Evolutionary conservation across 2,329 filamentous ascomycete species (phyloP), one percentile per base, ranked within the genome.

Genomic region (Fusarium annulatum): DNA sequence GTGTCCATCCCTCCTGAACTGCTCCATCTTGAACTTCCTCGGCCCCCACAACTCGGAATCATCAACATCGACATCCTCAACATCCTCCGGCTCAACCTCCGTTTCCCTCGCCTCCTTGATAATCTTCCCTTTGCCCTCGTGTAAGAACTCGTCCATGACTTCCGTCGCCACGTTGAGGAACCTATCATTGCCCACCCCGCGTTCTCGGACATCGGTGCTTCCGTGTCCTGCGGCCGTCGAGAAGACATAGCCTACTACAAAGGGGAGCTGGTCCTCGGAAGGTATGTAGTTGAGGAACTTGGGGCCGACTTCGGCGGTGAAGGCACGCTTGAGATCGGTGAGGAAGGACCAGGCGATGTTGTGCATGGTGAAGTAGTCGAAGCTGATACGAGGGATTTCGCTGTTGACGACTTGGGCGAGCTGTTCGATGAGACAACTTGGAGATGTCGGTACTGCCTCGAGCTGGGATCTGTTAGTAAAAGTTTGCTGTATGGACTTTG

Each of bases 221-320:
- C 10, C 49, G 23, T 61, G 70, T 18, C 67, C 68, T 9, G 72
- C 45, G 39, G 69, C 65, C 18, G 71, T 72, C 0, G 62, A 70
- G 3, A 67, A 72, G 48, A 87, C 19, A 87, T 86, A 75, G 43
- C 63, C 69, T 9, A 62, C 69, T 3, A 73, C 58, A 5, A 46
- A 45, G 11, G 61, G 66, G 2, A 75, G 52, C 11, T 64, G 21
- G 12, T 61, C 34, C 34, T 69, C 69, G 11, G 18, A 21, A 4
- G 65, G 69, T 1, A 74, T 5, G 42, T 39, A 59, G 0, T 33
- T 18, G 49, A 71, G 46, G 34, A 74, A 61, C 6, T 59, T 9
- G 19, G 43, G 33, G 9, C 69, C 65, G 0, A 28, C 14, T 10
- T n/a, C 19, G 9, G 36, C 10, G 9, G 23, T 30, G 26, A 71